Conservation (phyloP, 331 rosid species). For the Rosa hybrid region DNA sequence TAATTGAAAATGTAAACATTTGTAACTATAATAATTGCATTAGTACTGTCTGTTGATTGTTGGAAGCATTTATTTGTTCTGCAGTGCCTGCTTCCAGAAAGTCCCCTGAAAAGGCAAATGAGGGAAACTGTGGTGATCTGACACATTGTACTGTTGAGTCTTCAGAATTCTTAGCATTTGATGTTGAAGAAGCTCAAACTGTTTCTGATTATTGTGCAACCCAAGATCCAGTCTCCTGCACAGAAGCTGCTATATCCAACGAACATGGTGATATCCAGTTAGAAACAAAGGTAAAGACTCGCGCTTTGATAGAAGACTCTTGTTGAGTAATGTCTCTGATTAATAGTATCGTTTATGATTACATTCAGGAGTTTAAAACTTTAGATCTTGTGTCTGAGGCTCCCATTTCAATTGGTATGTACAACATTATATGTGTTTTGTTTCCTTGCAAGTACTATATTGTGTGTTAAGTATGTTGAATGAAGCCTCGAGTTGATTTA, state of each 20-base stretch:
- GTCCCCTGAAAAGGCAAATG: constrained; percentile 13
- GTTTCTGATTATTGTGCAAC: constrained; percentile 29
- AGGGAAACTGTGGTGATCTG: constrained; percentile 36
- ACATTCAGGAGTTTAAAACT: constrained; percentile 42
- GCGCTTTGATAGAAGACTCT: constrained; percentile 23
- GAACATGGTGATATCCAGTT: constrained; percentile 29
- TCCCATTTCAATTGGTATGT: constrained; percentile 31
- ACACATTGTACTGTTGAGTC: constrained; percentile 30
- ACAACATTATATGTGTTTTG: neutral
- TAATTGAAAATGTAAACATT: constrained; percentile 2
- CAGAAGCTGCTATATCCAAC: constrained; percentile 33
- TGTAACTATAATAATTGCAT: neutral
- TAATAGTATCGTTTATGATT: constrained; percentile 20
- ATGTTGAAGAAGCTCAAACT: constrained; percentile 39
- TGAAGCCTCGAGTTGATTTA: constrained; percentile 14
- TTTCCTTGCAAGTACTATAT: neutral
- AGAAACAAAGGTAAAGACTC: constrained; percentile 57
- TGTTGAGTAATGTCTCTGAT: constrained; percentile 13
- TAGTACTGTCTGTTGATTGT: neutral
- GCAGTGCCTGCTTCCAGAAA: neutral
- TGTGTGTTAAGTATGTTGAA: neutral
- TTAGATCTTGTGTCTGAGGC: constrained; percentile 20
- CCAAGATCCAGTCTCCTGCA: constrained; percentile 33
- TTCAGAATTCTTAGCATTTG: constrained; percentile 28
- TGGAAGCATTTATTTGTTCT: neutral